A percentile compares a stretch with the other conserved stretches of the same genome.
phyloP scores from a whole-genome alignment of 768 basidiomycete genomes.

The Hericium coralloides region DNA sequence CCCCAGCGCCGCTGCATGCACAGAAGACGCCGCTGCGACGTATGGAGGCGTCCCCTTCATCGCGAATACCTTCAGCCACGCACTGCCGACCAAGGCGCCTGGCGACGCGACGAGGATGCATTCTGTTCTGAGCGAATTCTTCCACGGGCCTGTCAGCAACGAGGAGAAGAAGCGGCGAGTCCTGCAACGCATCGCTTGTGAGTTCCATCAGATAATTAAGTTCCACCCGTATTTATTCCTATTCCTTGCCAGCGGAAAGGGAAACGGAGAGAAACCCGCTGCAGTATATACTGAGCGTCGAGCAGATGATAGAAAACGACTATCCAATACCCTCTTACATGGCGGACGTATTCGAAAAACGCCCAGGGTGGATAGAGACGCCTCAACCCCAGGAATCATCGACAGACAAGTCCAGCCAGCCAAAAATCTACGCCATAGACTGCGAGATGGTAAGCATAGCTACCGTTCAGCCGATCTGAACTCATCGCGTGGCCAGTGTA shows the following conservation, averaged over 20 bases:
- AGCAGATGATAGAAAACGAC: conserved; percentile 92
- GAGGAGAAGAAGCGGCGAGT: conserved; percentile 70
- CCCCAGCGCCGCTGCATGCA: conserved; percentile 14
- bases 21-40: conserved; percentile 12
- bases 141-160: conserved; percentile 69
- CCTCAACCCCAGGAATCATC: conserved; percentile 36
- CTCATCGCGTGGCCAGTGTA: conserved; percentile 43
- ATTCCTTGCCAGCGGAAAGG: conserved; percentile 39
- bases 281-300: conserved; percentile 63
- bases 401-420: conserved; percentile 15
- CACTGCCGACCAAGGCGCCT: conserved; percentile 87
- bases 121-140: conserved; percentile 74
- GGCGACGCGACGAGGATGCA: conserved; percentile 84
- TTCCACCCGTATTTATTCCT: not conserved
- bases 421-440: conserved; percentile 76
- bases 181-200: conserved; percentile 33
- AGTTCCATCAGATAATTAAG: conserved; percentile 6
- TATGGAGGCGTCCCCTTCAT: conserved; percentile 49
- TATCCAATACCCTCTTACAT: conserved; percentile 86
- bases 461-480: too few relatives aligned
- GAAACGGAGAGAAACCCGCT: conserved; percentile 54
- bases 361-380: conserved; percentile 76
- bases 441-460: conserved; percentile 77
- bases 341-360: conserved; percentile 57
- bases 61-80: conserved; percentile 80